phyloP scores from a whole-genome alignment of 257 asterid species.

The Jacaranda mimosifolia region DNA sequence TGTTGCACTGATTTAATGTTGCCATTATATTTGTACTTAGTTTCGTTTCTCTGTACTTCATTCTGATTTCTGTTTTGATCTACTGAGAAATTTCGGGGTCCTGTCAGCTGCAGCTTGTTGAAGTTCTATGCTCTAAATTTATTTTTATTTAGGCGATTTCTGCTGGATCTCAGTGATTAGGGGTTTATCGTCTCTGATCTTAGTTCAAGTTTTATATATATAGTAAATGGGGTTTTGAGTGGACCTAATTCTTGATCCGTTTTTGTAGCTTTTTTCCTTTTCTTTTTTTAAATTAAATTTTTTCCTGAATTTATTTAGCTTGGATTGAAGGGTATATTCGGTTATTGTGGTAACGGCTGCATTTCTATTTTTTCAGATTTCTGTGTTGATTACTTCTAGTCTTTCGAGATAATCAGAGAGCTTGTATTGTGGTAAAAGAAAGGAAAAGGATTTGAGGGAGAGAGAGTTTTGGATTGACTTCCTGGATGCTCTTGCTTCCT shows the following conservation, averaged over 20 bases:
- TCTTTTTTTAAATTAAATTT: neutral
- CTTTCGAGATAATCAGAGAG: slow-evolving; percentile 26
- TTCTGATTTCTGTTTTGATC: slow-evolving; percentile 37
- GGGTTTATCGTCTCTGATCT: slow-evolving; percentile 40
- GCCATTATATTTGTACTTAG: slow-evolving; percentile 26
- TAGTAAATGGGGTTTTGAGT: neutral
- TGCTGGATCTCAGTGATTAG: slow-evolving; percentile 54
- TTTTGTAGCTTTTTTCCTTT: slow-evolving; percentile 2
- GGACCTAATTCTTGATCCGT: slow-evolving; percentile 21
- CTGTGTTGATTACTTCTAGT: slow-evolving; percentile 27
- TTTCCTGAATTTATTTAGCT: slow-evolving; percentile 11
- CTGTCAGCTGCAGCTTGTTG: slow-evolving; percentile 28
- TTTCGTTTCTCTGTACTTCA: slow-evolving; percentile 14
- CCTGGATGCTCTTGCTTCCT: slow-evolving; percentile 33
- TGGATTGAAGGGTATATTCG: slow-evolving; percentile 6
- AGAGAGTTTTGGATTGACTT: slow-evolving; percentile 27
- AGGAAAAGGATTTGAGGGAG: slow-evolving; percentile 15
- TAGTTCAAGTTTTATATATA: slow-evolving; percentile 8
- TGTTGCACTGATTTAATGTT: slow-evolving; percentile 22
- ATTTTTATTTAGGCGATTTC: slow-evolving; percentile 10
- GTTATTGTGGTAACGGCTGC: slow-evolving; percentile 1
- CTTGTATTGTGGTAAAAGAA: neutral
- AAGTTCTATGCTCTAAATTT: slow-evolving; percentile 33
- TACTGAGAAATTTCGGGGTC: neutral
- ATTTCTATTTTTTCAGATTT: slow-evolving; percentile 14